Evolutionary conservation across 2,329 filamentous ascomycete species (phyloP), one percentile per base, ranked within the genome.

Genomic region (Pochonia chlamydosporia): DNA sequence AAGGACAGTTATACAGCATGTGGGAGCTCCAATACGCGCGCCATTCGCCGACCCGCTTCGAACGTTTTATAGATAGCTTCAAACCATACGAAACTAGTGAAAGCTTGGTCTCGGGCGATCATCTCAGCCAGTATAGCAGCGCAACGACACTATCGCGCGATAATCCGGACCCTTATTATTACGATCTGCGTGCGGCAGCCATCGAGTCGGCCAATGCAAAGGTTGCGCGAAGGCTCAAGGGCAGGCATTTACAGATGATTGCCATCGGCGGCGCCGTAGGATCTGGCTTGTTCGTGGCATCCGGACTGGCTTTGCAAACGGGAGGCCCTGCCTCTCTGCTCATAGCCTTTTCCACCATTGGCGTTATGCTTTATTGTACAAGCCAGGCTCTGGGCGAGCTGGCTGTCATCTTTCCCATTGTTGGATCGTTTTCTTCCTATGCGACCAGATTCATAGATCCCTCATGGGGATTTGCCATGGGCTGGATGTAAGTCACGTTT

Each of bases 381-480:
- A 87, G 95, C 26, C 91, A 96, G 61, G 89, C 90, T 0, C 75
- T 97, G 23, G 92, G 92, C 52, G 92, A 97, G 67, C 80, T 97
- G 67, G 89, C 91, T 14, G 90, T 96, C 16, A 70, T 90, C 11
- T 96, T 92, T 57, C 92, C 92, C 3, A 86, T 96, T 21, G 87
- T 91, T 20, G 92, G 92, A 47, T 95, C 90, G 3, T 97, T 96
- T 63, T 89, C 89, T 1, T 84, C 89, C 6, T 96, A 91, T 69
- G 93, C 91, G 16, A 96, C 89, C 24, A 82, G 92, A 16, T 96
- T 97, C 59, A 68, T 97, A 16, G 90, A 96, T 60, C 92, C 91
- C 1, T 91, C 91, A 0, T 96, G 89, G 89, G 90, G 90, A 0
- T 95, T 95, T 61, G 88, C 89, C 40, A 95, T 96, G 87, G 90